phyloP scores from a whole-genome alignment of 2,329 filamentous ascomycete species.

The Penicillium nordicum region DNA sequence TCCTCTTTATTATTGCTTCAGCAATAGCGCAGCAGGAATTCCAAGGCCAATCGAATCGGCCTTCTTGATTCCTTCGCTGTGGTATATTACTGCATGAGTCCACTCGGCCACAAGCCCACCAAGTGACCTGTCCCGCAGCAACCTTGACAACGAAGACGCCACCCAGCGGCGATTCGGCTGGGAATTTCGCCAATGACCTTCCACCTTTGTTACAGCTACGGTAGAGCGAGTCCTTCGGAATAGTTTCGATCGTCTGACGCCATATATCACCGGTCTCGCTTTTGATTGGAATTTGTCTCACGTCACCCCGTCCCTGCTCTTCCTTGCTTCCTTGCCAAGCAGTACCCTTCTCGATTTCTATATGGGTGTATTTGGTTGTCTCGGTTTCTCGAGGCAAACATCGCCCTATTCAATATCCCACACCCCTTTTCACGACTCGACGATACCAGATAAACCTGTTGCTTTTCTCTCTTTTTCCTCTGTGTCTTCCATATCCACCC shows the following conservation, averaged over 20 bases:
- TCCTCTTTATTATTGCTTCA: neutral
- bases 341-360: neutral
- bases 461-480: neutral
- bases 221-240: neutral
- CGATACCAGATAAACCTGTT: conserved; percentile 14
- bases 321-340: neutral
- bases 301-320: neutral
- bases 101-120: neutral
- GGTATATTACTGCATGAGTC: neutral
- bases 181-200: neutral
- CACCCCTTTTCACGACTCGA: conserved; percentile 14
- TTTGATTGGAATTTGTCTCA: neutral
- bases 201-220: neutral
- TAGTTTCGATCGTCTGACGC: neutral
- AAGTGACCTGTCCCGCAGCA: neutral
- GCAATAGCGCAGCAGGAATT: neutral
- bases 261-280: neutral
- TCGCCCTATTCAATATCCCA: neutral
- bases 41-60: neutral
- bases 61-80: neutral
- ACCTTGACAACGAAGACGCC: neutral
- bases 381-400: neutral
- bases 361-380: neutral
- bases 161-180: neutral
- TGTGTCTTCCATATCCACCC: neutral